Percentiles rank a stretch among this genome's conserved stretches.
Conservation (phyloP, 331 rosid genomes). For the Cydonia oblonga region DNA sequence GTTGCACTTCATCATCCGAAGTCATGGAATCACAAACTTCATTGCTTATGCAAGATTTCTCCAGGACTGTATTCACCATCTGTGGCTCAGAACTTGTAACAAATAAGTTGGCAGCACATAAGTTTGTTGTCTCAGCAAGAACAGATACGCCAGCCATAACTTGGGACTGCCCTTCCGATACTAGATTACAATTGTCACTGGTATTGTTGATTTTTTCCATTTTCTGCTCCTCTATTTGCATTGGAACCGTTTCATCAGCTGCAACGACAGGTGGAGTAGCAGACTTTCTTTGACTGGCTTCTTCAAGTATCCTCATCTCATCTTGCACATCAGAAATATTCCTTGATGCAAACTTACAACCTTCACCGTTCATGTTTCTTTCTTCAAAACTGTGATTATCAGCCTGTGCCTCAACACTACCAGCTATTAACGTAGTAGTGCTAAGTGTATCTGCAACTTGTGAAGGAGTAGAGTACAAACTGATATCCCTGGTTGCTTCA, state of each 20-base stretch:
- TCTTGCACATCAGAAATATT: slow-evolving; percentile 20
- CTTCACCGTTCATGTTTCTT: slow-evolving; percentile 15
- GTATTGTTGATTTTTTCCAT: not conserved
- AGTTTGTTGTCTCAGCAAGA: not conserved
- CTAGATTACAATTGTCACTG: not conserved
- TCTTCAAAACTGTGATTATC: slow-evolving; percentile 21
- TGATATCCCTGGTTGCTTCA: slow-evolving; percentile 19
- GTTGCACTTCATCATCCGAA: slow-evolving; percentile 21
- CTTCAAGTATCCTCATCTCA: slow-evolving; percentile 20
- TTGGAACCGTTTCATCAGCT: slow-evolving; percentile 11
- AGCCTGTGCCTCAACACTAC: slow-evolving; percentile 21
- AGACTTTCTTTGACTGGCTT: slow-evolving; percentile 11
- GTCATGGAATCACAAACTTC: slow-evolving; percentile 12
- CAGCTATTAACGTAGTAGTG: slow-evolving; percentile 11
- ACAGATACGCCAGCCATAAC: slow-evolving; percentile 4
- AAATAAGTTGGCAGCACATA: not conserved
- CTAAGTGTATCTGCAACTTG: slow-evolving; percentile 12
- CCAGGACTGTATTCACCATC: not conserved
- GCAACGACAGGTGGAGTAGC: slow-evolving; percentile 18
- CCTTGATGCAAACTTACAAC: slow-evolving; percentile 7
- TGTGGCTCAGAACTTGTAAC: slow-evolving; percentile 1
- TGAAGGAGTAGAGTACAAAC: slow-evolving; percentile 13
- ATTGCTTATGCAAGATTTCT: slow-evolving; percentile 3
- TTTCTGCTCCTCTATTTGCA: not conserved
- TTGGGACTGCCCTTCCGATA: not conserved